Percentiles rank a stretch among this genome's conserved stretches.
Evolutionary conservation across 176 grass and related monocot genomes (phyloP).

Genomic region (Neostapfia colusana): DNA sequence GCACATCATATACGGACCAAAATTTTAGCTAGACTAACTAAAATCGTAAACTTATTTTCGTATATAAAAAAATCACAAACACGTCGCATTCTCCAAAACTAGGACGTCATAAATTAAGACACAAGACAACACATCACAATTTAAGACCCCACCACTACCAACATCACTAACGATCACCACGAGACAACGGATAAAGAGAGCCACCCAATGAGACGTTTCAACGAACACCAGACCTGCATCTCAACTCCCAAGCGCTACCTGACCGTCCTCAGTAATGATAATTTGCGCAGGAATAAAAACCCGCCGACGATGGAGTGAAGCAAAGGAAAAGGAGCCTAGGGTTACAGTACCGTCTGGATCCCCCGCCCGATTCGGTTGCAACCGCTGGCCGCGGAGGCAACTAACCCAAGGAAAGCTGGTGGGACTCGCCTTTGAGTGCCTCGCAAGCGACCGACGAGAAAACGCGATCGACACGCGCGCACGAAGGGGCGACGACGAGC

Average conservation of each 20-base stretch:
- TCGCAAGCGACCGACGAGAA: slow-evolving; percentile 33
- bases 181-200: not conserved
- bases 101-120: not conserved
- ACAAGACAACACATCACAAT: not conserved
- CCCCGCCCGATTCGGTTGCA: slow-evolving; percentile 40
- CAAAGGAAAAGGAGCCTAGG: not conserved
- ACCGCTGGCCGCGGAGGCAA: slow-evolving; percentile 32
- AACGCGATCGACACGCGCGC: slow-evolving; percentile 25
- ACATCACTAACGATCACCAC: not conserved
- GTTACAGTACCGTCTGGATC: not conserved
- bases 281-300: slow-evolving; percentile 3
- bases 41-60: not conserved
- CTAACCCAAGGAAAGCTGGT: slow-evolving; percentile 14
- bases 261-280: not conserved
- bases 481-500: slow-evolving; percentile 8
- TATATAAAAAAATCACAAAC: not conserved
- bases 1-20: not conserved
- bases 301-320: slow-evolving; percentile 39
- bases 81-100: not conserved
- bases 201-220: slow-evolving; percentile 32
- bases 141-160: slow-evolving; percentile 15
- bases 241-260: not conserved
- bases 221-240: slow-evolving; percentile 51
- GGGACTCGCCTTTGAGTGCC: slow-evolving; percentile 39
- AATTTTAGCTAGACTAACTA: not conserved